A percentile compares a stretch with the other conserved stretches of the same genome.
Evolutionary conservation across 768 basidiomycete species (phyloP).

Genomic region (Mycena vulgaris): DNA sequence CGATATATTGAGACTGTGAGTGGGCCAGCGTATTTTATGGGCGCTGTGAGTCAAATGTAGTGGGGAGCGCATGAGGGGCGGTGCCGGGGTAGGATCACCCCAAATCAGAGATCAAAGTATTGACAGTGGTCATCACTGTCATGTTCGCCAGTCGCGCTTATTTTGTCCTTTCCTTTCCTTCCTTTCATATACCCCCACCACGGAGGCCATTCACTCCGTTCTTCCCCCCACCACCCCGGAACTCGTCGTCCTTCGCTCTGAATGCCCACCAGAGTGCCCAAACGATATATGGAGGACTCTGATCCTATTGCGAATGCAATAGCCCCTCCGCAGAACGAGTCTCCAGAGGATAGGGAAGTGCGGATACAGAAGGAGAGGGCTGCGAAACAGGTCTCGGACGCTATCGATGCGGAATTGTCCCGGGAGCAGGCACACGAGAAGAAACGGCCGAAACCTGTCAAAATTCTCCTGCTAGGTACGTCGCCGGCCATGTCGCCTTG

Average conservation of each 20-base stretch:
- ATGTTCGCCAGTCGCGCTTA: slow-evolving; percentile 17
- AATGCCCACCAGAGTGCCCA: slow-evolving; percentile 36
- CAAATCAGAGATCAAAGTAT: too few species aligned
- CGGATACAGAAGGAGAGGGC: slow-evolving; percentile 66
- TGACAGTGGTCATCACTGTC: neutral
- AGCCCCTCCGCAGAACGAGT: slow-evolving; percentile 70
- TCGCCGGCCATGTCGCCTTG: slow-evolving; percentile 1
- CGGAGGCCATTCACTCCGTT: neutral
- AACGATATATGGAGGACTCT: slow-evolving; percentile 48
- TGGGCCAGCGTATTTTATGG: neutral
- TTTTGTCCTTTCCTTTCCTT: neutral
- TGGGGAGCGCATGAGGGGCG: too few species aligned
- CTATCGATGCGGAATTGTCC: slow-evolving; percentile 77
- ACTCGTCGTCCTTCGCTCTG: neutral
- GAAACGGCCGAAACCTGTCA: slow-evolving; percentile 65
- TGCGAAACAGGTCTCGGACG: slow-evolving; percentile 72
- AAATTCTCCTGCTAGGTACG: slow-evolving; percentile 74
- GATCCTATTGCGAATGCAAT: slow-evolving; percentile 70
- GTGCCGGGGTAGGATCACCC: too few species aligned
- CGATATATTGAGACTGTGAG: neutral
- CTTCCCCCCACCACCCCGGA: neutral
- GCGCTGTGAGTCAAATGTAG: neutral
- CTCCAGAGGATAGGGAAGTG: slow-evolving; percentile 57
- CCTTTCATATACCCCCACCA: neutral
- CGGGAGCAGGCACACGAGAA: slow-evolving; percentile 66